Base-by-base conservation (phyloP, 1,284 basidiomycete species). In the Heliocybe sulcata region DNA sequence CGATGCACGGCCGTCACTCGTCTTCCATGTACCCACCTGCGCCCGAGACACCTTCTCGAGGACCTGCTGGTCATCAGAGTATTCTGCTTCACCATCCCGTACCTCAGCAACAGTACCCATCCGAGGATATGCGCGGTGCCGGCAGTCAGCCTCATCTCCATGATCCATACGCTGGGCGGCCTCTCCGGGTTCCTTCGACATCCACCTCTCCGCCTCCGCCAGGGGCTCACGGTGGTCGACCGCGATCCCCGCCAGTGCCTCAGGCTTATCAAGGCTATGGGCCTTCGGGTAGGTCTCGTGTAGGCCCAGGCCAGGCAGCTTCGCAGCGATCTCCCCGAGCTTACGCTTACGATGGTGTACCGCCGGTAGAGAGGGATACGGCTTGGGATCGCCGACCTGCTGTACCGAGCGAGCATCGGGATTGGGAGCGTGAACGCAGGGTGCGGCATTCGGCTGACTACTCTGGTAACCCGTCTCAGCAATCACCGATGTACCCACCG, bases 81-180 rank as follows among this genome's bases (percentile, higher is more conserved):
- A 63, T 87, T 16, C 68, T 87, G 3, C 69, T 90, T 1, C 86
- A 87, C 45, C 83, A 87, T 60, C 80, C 83, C n/a, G 72, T 81
- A 9, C 82, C 83, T 11, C 79, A 81, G 54, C 76, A 74, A 53
- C 76, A 75, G 53, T 63, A 71, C 10, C 71, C 72, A 2, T 67
- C 74, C 0, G 81, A 83, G 45, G 77, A 79, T 16, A 65, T 75
- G 2, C 72, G 78, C 31, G 73, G 75, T 58, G 72, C 75, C 1
- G 64, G 67, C 61, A 12, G 68, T 57, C 59, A 64, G 45, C 25
- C 69, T 3, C 77, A 77, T 51, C 78, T 80, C 1, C 71, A 69
- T 35, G 83, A 86, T 27, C 72, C 74, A 0, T 77, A 79, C 59
- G 63, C 67, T 51, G 75, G 77, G n/a, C 70, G 73, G 26, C 73